phyloP scores from a whole-genome alignment of 495 filamentous ascomycete species.

The Chaetomium fimeti region DNA sequence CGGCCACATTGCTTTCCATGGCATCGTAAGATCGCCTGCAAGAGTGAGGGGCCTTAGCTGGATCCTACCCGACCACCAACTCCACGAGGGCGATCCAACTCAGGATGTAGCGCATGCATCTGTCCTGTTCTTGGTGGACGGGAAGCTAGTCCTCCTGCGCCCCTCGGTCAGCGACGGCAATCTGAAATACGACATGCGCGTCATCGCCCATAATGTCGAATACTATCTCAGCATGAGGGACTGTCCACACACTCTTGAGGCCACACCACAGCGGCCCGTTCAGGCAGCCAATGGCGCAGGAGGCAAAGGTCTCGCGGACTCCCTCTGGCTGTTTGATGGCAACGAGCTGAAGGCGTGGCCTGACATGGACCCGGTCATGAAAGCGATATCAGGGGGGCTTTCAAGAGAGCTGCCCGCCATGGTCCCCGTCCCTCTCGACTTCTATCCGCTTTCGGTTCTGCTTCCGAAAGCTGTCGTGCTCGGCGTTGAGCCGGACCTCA shows the following conservation, averaged over 20 bases:
- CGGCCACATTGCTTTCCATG: constrained; percentile 94
- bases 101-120: constrained; percentile 94
- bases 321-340: constrained; percentile 93
- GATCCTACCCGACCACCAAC: constrained; percentile 89
- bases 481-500: constrained; percentile 86
- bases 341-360: constrained; percentile 79
- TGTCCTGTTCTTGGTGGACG: constrained; percentile 91
- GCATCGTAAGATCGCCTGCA: constrained; percentile 90
- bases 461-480: constrained; percentile 82
- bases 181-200: constrained; percentile 96
- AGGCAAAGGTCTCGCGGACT: constrained; percentile 69
- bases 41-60: constrained; percentile 92
- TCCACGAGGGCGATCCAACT: constrained; percentile 88
- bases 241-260: constrained; percentile 53
- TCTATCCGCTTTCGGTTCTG: constrained; percentile 88
- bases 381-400: constrained; percentile 59
- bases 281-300: constrained; percentile 33
- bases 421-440: constrained; percentile 71
- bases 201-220: constrained; percentile 92
- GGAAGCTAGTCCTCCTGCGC: constrained; percentile 89
- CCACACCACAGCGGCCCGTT: constrained; percentile 25
- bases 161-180: constrained; percentile 74
- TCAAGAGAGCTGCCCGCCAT: constrained; percentile 60
- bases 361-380: constrained; percentile 83
- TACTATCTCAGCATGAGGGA: constrained; percentile 92